Evolutionary conservation across 805 yeast species (phyloP).

Genomic region (Saccharomycopsis fibuligera): DNA sequence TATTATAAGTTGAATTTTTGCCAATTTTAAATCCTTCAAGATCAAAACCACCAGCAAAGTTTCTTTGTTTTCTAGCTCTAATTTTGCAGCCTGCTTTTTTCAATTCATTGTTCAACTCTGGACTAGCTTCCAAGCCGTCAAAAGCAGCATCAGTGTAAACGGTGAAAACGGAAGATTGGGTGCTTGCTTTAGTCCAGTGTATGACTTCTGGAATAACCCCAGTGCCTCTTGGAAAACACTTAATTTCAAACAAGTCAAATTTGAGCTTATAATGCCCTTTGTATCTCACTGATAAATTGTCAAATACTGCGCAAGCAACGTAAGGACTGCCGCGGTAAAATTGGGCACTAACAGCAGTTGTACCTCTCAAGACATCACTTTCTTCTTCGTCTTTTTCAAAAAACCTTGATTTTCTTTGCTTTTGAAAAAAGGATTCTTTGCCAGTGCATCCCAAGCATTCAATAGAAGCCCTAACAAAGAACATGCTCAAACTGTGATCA

Average conservation of each 20-base stretch:
- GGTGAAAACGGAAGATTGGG: constrained; percentile 17
- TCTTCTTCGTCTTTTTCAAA: constrained; percentile 8
- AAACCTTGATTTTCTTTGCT: constrained; percentile 19
- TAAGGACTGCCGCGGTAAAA: constrained; percentile 19
- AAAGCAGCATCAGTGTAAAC: constrained; percentile 21
- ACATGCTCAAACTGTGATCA: constrained; percentile 19
- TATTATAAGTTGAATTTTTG: constrained; percentile 13
- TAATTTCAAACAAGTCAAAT: constrained; percentile 19
- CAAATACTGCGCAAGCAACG: constrained; percentile 20
- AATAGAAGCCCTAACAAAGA: constrained; percentile 20
- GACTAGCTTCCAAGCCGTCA: constrained; percentile 21
- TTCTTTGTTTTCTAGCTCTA: constrained; percentile 21
- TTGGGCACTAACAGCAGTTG: constrained; percentile 20
- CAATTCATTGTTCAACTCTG: constrained; percentile 20
- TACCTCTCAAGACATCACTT: constrained; percentile 20
- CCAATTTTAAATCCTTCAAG: constrained; percentile 10
- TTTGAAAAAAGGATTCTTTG: constrained; percentile 13
- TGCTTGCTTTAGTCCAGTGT: constrained; percentile 17
- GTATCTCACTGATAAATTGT: constrained; percentile 19
- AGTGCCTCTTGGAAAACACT: constrained; percentile 4
- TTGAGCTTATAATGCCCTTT: constrained; percentile 20
- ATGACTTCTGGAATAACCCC: constrained; percentile 13
- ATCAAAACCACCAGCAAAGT: not conserved
- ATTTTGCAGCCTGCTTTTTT: constrained; percentile 22
- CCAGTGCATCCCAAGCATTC: constrained; percentile 19